Percentiles rank a stretch among this genome's conserved stretches.
These are phyloP conservation scores for Miscanthus lutarioriparius DNA, from an alignment of 176 grass and related monocot genomes.

Conservation along the genomic window DNA sequence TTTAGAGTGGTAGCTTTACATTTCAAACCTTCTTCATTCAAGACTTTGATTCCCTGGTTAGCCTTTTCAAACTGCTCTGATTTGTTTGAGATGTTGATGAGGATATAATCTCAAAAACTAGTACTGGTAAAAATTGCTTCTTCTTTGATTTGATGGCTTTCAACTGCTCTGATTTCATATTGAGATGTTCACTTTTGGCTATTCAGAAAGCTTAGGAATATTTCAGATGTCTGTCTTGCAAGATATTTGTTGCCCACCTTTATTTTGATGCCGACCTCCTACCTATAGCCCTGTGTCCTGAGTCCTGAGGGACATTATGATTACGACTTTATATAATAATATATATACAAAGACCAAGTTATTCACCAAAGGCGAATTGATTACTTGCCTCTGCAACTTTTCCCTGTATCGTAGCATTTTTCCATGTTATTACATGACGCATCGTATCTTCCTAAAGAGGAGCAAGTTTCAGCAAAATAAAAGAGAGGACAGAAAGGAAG, in stretches of 20 bases:
- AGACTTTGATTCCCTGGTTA: background rate
- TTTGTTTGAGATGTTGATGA: background rate
- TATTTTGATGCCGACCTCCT: conserved; percentile 34
- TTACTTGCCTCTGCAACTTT: background rate
- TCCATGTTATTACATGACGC: background rate
- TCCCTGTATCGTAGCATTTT: background rate
- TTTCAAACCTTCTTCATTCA: background rate
- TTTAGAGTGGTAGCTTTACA: background rate
- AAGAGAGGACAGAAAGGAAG: background rate
- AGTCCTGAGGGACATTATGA: background rate
- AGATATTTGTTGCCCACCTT: conserved; percentile 21
- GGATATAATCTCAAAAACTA: background rate
- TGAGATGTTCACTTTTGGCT: background rate
- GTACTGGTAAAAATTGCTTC: background rate
- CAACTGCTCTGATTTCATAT: background rate
- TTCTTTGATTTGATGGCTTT: background rate
- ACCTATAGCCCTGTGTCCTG: background rate
- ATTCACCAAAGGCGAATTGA: background rate
- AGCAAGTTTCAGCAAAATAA: background rate
- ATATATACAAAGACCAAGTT: background rate
- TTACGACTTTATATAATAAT: background rate
- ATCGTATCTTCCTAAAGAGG: background rate
- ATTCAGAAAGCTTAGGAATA: background rate
- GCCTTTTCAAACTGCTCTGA: background rate
- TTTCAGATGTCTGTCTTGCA: background rate